Conservation (phyloP, 352 stramenopile genomes). For the Peronospora tabacina region DNA sequence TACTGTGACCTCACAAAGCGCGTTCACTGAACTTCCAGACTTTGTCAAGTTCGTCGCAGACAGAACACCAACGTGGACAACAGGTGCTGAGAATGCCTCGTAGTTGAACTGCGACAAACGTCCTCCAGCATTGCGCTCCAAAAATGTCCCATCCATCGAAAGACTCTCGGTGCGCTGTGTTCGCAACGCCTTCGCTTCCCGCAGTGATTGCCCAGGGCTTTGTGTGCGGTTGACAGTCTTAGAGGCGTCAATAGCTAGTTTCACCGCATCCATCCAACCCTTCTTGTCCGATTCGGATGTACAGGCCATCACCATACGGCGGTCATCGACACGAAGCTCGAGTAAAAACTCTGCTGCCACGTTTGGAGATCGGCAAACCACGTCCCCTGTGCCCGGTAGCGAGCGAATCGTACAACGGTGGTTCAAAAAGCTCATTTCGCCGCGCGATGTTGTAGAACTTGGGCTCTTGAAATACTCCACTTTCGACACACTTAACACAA, state of each 20-base stretch:
- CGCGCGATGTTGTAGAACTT: conserved; percentile 62
- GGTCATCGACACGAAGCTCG: conserved; percentile 67
- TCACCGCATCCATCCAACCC: conserved; percentile 80
- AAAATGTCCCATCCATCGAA: conserved; percentile 58
- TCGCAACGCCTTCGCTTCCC: conserved; percentile 45
- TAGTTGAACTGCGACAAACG: conserved; percentile 84
- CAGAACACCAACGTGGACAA: conserved; percentile 71
- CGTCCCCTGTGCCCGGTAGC: conserved; percentile 45
- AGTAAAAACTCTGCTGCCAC: conserved; percentile 63
- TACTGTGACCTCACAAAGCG: conserved; percentile 74
- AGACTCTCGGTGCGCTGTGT: conserved; percentile 60
- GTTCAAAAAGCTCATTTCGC: conserved; percentile 74
- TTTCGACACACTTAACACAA: conserved; percentile 81
- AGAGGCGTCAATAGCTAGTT: conserved; percentile 76
- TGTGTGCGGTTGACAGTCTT: conserved; percentile 74
- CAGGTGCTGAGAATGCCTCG: conserved; percentile 68
- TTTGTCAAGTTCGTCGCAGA: conserved; percentile 79
- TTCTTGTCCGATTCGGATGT: conserved; percentile 82
- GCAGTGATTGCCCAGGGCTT: conserved; percentile 41
- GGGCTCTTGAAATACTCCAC: conserved; percentile 82
- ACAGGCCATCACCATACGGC: conserved; percentile 77
- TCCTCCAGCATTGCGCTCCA: conserved; percentile 56
- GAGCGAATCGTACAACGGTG: conserved; percentile 73
- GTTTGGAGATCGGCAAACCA: conserved; percentile 69
- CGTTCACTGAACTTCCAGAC: conserved; percentile 64